Evolutionary conservation across 1,284 basidiomycete genomes (phyloP), one percentile per base, ranked within the genome.

Genomic region (Ustilago xerochloae): DNA sequence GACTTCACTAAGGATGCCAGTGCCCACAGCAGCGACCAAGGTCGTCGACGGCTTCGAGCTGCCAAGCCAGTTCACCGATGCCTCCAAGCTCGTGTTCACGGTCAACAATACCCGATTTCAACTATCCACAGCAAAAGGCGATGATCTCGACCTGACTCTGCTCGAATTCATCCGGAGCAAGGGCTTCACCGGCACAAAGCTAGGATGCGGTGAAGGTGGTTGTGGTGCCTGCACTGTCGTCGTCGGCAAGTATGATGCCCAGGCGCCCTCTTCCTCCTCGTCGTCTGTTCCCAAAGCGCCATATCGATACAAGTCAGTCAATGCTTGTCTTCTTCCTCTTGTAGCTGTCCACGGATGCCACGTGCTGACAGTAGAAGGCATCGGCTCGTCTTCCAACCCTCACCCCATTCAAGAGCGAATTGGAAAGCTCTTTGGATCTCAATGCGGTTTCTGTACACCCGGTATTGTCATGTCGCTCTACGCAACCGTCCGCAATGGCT

Each of bases 401-500:
- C 85, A 85, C 51, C 84, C 85, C 4, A 72, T 85, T 8, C 85
- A 85, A 55, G 80, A 85, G 52, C 69, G 85, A 13, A 77, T 85
- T 45, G 81, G 73, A 33, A 82, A 81, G 53, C 70, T 85, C 3
- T 78, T 76, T n/a, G 83, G 84, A 13, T 71, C 63, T 0, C 84
- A 85, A 55, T 85, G 85, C 57, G 84, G 83, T 4, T 84, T 82
- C 61, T 80, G 77, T 46, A 81, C 77, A 4, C 79, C 79, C 3
- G 83, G 83, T 29, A 81, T 85, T 58, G 77, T 85, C 63, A 85
- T 85, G 84, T 74, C 77, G 6, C 79, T 85, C 29, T 85, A 85
- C 55, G 82, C 83, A 16, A 76, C 84, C n/a, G 75, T 85, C 2
- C 74, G 85, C 6, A 81, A 81, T 13, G 79, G 75, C 1, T 71